Evolutionary conservation across 106 monocot genomes (phyloP).

Genomic region (Acorus gramineus): DNA sequence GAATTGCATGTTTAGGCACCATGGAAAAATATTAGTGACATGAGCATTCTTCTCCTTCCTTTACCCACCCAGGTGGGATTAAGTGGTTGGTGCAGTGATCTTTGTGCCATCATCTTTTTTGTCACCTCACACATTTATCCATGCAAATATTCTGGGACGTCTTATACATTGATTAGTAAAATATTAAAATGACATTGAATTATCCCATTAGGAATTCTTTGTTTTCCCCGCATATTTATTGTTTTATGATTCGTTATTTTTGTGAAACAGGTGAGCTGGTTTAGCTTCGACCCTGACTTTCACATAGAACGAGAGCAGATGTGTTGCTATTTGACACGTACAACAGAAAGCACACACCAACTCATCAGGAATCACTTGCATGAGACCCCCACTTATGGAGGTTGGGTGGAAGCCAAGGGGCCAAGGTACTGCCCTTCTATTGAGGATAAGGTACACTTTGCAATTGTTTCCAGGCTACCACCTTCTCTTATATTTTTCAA

Average conservation of each 20-base stretch:
- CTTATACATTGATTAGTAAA: too few species aligned
- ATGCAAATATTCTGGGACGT: too few species aligned
- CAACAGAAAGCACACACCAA: conserved; percentile 83
- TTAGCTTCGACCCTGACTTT: conserved; percentile 92
- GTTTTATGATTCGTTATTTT: background rate
- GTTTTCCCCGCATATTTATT: background rate
- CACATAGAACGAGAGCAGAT: conserved; percentile 93
- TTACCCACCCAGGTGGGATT: too few species aligned
- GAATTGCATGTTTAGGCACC: too few species aligned
- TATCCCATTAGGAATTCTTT: background rate
- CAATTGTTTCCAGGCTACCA: too few species aligned
- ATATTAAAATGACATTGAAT: background rate
- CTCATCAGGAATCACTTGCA: conserved; percentile 88
- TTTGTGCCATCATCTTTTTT: background rate
- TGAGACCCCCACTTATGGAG: conserved; percentile 99
- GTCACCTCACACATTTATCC: too few species aligned
- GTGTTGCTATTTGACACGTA: conserved; percentile 97
- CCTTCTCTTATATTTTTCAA: too few species aligned
- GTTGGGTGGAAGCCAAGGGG: conserved; percentile 98
- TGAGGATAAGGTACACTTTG: conserved; percentile 82
- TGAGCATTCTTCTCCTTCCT: too few species aligned
- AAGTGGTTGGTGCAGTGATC: too few species aligned
- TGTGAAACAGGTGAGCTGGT: conserved; percentile 73
- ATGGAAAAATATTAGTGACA: too few species aligned
- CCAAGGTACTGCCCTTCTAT: conserved; percentile 98